These are phyloP conservation scores for Mycena leptocephala DNA, from an alignment of 768 basidiomycete genomes.

Conservation along the genomic window DNA sequence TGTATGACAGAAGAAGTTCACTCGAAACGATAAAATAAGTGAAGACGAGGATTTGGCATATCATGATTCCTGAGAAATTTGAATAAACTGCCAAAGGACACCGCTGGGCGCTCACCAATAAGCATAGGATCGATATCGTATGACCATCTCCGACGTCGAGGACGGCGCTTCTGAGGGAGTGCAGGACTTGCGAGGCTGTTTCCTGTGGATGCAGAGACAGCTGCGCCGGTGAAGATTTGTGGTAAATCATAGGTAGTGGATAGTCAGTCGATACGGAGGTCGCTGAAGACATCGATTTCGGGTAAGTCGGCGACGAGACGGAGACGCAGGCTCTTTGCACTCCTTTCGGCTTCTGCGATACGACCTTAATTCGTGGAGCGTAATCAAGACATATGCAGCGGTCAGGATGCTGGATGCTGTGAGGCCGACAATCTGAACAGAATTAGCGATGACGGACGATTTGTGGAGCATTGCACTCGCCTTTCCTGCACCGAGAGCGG, in stretches of 20 bases:
- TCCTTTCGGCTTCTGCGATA: conserved; percentile 40
- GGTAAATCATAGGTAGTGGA: conserved; percentile 9
- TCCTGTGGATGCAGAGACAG: background rate
- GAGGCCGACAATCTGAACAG: conserved; percentile 44
- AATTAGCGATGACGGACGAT: background rate
- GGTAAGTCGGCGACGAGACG: background rate
- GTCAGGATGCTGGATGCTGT: conserved; percentile 51
- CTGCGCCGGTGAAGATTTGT: background rate
- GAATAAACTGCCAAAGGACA: too few relatives aligned
- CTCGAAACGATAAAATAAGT: conserved; percentile 59
- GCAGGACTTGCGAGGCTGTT: background rate
- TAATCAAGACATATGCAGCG: conserved; percentile 48
- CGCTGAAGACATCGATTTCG: background rate
- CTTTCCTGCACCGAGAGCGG: conserved; percentile 50
- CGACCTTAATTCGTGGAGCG: conserved; percentile 54
- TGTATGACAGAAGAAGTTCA: conserved; percentile 53
- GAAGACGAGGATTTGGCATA: conserved; percentile 55
- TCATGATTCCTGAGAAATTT: conserved; percentile 48
- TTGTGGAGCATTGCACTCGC: background rate
- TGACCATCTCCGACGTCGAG: conserved; percentile 52
- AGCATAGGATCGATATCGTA: conserved; percentile 58
- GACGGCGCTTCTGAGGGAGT: conserved; percentile 40
- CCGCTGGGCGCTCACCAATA: conserved; percentile 42
- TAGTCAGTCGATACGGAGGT: background rate
- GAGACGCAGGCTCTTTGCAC: background rate